Evolutionary conservation across 192 early-diverging fungal genomes (phyloP), one percentile per base, ranked within the genome.

Genomic region (Rhizophlyctis rosea): DNA sequence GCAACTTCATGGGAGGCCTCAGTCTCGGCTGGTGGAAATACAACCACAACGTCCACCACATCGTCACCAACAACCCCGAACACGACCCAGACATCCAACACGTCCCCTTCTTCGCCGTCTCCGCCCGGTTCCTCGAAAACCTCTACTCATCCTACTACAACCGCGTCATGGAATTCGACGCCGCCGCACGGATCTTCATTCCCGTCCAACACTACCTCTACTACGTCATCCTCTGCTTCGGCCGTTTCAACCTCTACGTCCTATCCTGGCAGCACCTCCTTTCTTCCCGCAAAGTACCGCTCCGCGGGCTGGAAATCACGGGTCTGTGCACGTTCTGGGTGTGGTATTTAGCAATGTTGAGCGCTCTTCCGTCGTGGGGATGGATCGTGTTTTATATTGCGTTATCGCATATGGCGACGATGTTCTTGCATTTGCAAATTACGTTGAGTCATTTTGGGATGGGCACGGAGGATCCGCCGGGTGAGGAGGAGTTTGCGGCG

Each of bases 81-180:
- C 86, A 98, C 78, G 96, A 98, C 75, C 96, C 96, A 0, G 94
- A 98, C 71, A 95, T 98, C 69, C 96, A 98, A 76, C 96, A 96
- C 69, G 64, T 98, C 75, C 96, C 96, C 35, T 96, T 98, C 79
- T 84, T 96, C 67, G 94, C 96, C 4, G 75, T 98, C 29, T 86
- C 89, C 14, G 85, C 87, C 34, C 73, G 82, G 28, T 84, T 95
- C 66, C 86, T 93, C 61, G 71, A 88, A 59, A 87, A 82, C 63
- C 68, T 95, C 32, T 94, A 90, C 73, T 98, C 96, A 23, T 83
- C 88, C 25, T 98, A 91, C 77, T 91, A 96, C 73, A 82, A 88
- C 57, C 85, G 84, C 56, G 71, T 79, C n/a, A 78, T 96, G 77
- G 72, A 76, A 34, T 95, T 94, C 81, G 94, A 95, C 70, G 70